Evolutionary conservation across 139 green algal genomes (phyloP).

Genomic region (Tetradesmus obliquus): DNA sequence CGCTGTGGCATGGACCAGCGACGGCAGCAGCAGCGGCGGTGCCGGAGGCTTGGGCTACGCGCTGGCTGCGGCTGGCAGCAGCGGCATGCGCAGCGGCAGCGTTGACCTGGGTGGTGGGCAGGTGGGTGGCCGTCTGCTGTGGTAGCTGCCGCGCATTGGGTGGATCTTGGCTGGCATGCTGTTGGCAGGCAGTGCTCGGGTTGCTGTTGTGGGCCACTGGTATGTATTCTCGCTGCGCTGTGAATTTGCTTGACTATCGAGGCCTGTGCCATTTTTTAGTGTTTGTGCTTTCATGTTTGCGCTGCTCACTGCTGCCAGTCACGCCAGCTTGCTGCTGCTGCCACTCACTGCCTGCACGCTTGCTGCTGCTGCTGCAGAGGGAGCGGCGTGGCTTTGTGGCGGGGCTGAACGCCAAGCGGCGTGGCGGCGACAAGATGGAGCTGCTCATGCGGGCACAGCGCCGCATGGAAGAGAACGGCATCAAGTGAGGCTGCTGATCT

Average conservation of each 20-base stretch:
- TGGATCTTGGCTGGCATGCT: too few species aligned
- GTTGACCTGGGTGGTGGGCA: background rate
- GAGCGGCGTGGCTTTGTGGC: slow-evolving; percentile 18
- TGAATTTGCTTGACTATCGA: too few species aligned
- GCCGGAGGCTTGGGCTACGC: background rate
- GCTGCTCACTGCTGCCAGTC: background rate
- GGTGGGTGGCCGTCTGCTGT: too few species aligned
- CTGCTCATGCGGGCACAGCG: slow-evolving; percentile 16
- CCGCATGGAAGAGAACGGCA: slow-evolving; percentile 6
- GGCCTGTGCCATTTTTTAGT: background rate
- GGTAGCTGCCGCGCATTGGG: too few species aligned
- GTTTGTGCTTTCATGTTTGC: background rate
- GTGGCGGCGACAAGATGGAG: background rate
- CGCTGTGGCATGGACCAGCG: background rate
- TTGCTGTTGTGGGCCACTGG: too few species aligned
- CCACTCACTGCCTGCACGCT: too few species aligned
- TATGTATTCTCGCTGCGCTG: too few species aligned
- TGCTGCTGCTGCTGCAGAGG: background rate
- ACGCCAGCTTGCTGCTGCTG: background rate
- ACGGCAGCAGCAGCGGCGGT: background rate
- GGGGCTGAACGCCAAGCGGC: slow-evolving; percentile 16
- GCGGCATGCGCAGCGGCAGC: background rate
- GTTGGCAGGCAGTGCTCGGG: too few species aligned
- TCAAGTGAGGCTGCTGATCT: background rate
- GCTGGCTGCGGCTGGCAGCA: background rate